Evolutionary conservation across 768 basidiomycete genomes (phyloP), one percentile per base, ranked within the genome.

Genomic region (Leucocoprinus sp.): DNA sequence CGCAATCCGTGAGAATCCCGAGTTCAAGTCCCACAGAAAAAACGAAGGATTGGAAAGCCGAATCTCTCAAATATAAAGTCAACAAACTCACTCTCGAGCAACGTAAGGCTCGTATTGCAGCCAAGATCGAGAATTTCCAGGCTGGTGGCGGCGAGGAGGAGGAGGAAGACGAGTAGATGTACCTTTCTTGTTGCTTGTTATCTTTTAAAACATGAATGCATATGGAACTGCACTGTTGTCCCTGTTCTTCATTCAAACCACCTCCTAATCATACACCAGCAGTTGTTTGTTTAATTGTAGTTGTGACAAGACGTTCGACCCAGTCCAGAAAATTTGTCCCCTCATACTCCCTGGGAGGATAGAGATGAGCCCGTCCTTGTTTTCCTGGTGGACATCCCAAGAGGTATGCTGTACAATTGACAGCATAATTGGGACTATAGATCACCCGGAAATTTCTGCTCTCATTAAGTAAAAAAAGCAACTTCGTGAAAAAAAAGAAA

Each of bases 1-100:
- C 45, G 89, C 92, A 52, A 99, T 98, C 66, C 89, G 96, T 51
- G 93, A 93, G 61, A 84, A 96, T 62, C 95, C 96, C 37, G 65
- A 68, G 17, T 93, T 93, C 79, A 82, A 88, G 65, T n/a, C 83
- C 90, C 41, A 80, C 84, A 29, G 87, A 93, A 51, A 96, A 97
- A 72, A 66, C 82, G 33, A 76, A 76, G 58, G 89, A 93, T 70
- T 98, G 93, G 93, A 91, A 85, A 63, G 73, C 84, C 24, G 95
- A 96, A 66, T 67, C 71, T 48, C 61, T 74, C 58, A 91, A 93
- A 64, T 74, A 76, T 75, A 76, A 77, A 66, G 66, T 67, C 48
- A 53, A 55, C 59, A 87, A 72, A 64, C 83, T 92, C 61, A 89
- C 80, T 28, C 58, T 74, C 55, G 90, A 75, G 38, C 69, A 95